Base-by-base conservation (phyloP, 176 grass and related monocot species). In the Raddia distichophylla region DNA sequence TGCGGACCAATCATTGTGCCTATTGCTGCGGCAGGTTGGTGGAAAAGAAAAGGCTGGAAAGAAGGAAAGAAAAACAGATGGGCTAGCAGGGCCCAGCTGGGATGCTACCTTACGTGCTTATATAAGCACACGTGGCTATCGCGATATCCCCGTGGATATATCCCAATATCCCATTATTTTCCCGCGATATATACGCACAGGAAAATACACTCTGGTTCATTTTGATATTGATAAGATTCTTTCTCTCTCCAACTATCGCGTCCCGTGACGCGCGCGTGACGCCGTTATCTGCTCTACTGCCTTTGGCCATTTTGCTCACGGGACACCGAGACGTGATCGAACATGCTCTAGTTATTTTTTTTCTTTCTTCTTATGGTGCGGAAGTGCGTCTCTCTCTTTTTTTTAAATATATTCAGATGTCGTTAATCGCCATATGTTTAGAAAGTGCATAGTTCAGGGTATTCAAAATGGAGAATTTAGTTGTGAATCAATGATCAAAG, bases 261-360 rank as follows among this genome's bases (percentile, higher is more conserved):
- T 49, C 79, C 18, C 78, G 40, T 79, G 82, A 75, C 7, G 67
- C 2, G 63, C 86, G 83, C 73, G 78, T 92, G 90, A 27, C 27
- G 27, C 27, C 27, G 27, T 27, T 0, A 51, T 14, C 3, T 4
- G 67, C 33, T 3, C 44, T 52, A 8, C 32, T 11, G 20, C n/a
- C 56, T 40, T 58, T 0, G 1, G 14, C 32, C 10, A 8, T 20
- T 63, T 59, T 60, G 66, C 67, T 71, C 46, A 2, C 6, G 10
- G 43, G 2, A 42, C 76, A 53, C 27, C 27, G 27, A 27, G n/a
- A 27, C 27, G 27, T 71, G 12, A 16, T 22, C 10, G 33, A 33
- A 50, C 69, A 7, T 71, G 20, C 6, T 71, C 19, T 12, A 49
- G 10, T 51, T 51, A 10, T 2, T 14, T 14, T 49, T 14, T 14